Evolutionary conservation across 345 rosid species (phyloP), one percentile per base, ranked within the genome.

Genomic region (Gossypium stocksii): DNA sequence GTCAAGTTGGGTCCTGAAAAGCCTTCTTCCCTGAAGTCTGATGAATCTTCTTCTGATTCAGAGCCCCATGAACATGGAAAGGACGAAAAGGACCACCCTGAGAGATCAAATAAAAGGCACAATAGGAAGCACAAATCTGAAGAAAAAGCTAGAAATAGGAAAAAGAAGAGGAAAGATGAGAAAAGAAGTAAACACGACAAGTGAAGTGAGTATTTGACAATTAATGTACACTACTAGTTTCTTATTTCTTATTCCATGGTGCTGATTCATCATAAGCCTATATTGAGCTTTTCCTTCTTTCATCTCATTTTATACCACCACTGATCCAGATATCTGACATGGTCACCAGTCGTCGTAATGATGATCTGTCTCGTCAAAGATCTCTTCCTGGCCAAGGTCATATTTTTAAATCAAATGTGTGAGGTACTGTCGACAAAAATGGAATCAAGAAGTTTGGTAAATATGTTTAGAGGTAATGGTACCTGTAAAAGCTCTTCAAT

Each of bases 401-500:
- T 2, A 51, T 9, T 52, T 16, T 4, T 5, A 53, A 60, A 20
- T 34, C 25, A 46, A 48, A 0, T 1, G 12, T 15, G 51, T 45
- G 19, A 71, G 53, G 15, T 23, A 74, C 13, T 4, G 38, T 15
- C 7, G 61, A 77, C 15, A 25, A 75, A 43, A 45, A 66, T 66
- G 71, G 14, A 66, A 45, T 20, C 54, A 20, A 34, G 5, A 45
- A 45, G 12, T 27, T 12, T 69, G 25, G 10, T 52, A 17, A 52
- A 51, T 7, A 16, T 17, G 12, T 25, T 51, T 1, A 5, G 44
- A 17, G 23, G 9, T 1, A 10, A 53, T 53, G 17, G 19, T 77
- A 89, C 99, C 92, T 95, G 98, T 77, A 95, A 78, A 72, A 95
- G 94, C 81, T 95, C 98, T 82, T 95, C 99, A 66, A 95, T 95